phyloP scores from a whole-genome alignment of 2,329 filamentous ascomycete species.

The Colletotrichum shisoi region DNA sequence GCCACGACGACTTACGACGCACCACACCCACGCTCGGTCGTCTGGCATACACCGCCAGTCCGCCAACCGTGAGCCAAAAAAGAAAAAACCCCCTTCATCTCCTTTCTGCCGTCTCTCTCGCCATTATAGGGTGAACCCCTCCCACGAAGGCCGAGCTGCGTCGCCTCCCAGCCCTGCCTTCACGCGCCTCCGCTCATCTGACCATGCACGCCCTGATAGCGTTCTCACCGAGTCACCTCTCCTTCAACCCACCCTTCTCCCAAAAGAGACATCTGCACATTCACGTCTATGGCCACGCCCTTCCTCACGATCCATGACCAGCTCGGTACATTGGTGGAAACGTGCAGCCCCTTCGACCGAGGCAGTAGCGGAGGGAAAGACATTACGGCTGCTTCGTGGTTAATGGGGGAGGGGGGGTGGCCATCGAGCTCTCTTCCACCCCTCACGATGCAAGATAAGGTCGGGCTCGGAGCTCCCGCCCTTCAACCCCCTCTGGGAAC shows the following conservation, averaged over 20 bases:
- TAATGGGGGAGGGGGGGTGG: background rate
- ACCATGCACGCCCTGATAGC: background rate
- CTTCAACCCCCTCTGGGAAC: conserved; percentile 31
- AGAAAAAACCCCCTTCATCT: no score
- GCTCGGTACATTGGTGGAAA: conserved; percentile 15
- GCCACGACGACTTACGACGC: background rate
- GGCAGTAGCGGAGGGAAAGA: background rate
- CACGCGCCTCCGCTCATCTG: background rate
- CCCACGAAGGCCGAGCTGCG: background rate
- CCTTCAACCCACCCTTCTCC: no score
- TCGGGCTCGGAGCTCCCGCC: conserved; percentile 23
- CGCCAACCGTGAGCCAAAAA: background rate
- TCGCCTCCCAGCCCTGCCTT: background rate
- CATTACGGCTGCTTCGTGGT: background rate
- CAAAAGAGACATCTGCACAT: background rate
- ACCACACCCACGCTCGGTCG: background rate
- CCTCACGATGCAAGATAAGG: conserved; percentile 33
- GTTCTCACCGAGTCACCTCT: background rate
- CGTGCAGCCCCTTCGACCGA: background rate
- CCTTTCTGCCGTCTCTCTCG: background rate
- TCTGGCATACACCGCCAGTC: conserved; percentile 7
- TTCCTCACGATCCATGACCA: background rate
- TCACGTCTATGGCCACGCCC: background rate
- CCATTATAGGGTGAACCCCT: background rate
- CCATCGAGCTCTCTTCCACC: conserved; percentile 3